These are phyloP conservation scores for Ogataea kodamae DNA, from an alignment of 805 yeast genomes.

Conservation along the genomic window DNA sequence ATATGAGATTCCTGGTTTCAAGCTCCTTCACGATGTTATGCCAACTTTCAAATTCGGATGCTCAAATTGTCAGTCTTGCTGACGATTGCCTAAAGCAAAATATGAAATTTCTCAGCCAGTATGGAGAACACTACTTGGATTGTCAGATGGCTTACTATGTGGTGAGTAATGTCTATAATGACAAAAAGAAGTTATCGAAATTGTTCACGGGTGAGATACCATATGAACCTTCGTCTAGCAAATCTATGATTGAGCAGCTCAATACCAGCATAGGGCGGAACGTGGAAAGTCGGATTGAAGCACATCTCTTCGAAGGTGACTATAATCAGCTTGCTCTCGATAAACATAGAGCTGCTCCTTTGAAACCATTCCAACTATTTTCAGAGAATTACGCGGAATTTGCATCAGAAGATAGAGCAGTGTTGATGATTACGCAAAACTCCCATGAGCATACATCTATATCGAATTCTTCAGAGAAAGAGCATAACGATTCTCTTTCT, in stretches of 20 bases:
- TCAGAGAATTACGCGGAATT: slow-evolving; percentile 10
- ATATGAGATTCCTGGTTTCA: slow-evolving; percentile 40
- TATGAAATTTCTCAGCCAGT: slow-evolving; percentile 30
- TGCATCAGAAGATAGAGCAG: slow-evolving; percentile 8
- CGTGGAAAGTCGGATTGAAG: slow-evolving; percentile 4
- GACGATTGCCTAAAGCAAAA: slow-evolving; percentile 9
- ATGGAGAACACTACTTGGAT: slow-evolving; percentile 45
- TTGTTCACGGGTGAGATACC: background rate
- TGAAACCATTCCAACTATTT: slow-evolving; percentile 11
- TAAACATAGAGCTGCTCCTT: slow-evolving; percentile 1
- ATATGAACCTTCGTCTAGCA: background rate
- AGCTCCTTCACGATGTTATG: slow-evolving; percentile 63
- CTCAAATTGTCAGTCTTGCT: slow-evolving; percentile 13
- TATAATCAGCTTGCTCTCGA: slow-evolving; percentile 6
- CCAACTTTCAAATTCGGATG: slow-evolving; percentile 39
- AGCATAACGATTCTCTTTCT: background rate
- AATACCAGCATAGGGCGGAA: slow-evolving; percentile 2
- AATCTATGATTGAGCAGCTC: slow-evolving; percentile 1
- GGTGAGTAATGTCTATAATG: slow-evolving; percentile 13
- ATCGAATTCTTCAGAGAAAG: too few relatives aligned
- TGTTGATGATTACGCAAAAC: background rate
- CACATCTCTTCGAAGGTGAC: slow-evolving; percentile 2
- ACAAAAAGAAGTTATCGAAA: slow-evolving; percentile 8
- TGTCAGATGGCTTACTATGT: slow-evolving; percentile 17
- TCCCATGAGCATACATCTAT: background rate